Base-by-base conservation (phyloP, 148 eudicot species). In the Rhododendron kiyosumense region DNA sequence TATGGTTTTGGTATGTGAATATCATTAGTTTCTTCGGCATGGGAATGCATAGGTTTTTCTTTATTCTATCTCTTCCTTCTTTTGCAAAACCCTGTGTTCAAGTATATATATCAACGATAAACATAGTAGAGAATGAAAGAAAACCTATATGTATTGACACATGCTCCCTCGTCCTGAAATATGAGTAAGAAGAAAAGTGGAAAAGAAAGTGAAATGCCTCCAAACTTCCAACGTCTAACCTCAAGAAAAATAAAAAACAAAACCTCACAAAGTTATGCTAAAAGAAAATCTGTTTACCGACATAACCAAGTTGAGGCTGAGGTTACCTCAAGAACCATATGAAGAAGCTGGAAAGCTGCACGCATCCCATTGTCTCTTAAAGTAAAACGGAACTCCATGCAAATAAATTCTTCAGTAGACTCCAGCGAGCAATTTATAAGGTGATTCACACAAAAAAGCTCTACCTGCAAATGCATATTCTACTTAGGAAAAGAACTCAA, bases 301-400 rank as follows among this genome's bases (percentile, higher is more conserved):
- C 54, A 32, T 51, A 84, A 77, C 46, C 17, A 78, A 77, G 81
- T 17, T 79, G 46, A 88, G 41, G 63, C 28, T 51, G 65, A 79
- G 78, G 76, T 83, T 92, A 97, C 99, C 99, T 95, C 98, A 79
- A 97, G 99, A 59, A 97, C 99, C 99, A 97, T 97, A 91, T 97
- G 99, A 86, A 97, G 94, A 83, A 97, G 89, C 91, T 97, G 98
- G 88, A 97, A 97, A 85, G 98, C 99, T 79, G 99, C 99, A 85
- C 96, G 98, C 99, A 97, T 97, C 77, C 98, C 99, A 87, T 92
- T 91, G 84, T 95, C 99, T 92, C 99, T 92, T 88, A 96, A 86
- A 65, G 99, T 97, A 87, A 97, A 97, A 83, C 99, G 99, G 85
- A 97, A 95, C 89, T 97, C 99, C 99, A 97, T 95, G 89, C 98